Evolutionary conservation across 805 yeast species (phyloP), one percentile per base, ranked within the genome.

Genomic region (Candida vartiovaarae): DNA sequence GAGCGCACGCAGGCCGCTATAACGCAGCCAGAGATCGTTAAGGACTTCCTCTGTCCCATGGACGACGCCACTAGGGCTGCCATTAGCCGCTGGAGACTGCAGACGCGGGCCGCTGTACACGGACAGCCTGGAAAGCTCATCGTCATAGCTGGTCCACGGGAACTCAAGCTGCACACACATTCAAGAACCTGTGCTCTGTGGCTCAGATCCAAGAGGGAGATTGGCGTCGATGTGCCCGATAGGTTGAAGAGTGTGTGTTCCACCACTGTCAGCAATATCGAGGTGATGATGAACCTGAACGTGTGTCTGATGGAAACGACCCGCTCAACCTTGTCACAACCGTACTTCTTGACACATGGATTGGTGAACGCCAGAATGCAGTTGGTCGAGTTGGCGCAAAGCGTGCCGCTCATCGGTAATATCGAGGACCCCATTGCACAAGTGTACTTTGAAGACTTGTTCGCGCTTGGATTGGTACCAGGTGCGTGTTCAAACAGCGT

Each of bases 1-100:
- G 51, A 48, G 38, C 44, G 51, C 33, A 41, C 47, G 26, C 48
- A 48, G 40, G 51, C 45, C 26, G 51, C 51, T 34, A 48, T 48
- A 36, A 43, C 48, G 10, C 51, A 48, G 37, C 51, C 51, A 11
- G 51, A 48, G 32, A 48, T 48, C 24, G 36, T 45, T 36, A 45
- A 39, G 38, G 51, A 41, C 27, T 48, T 48, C 38, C 43, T 48
- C 34, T 42, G 46, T 24, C 51, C 51, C 15, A 2, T 48, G 24
- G 38, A 34, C 11, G n/a, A 30, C 4, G 10, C 23, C 5, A 33
- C 25, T 4, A 11, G 35, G 25, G 15, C 23, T 24, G 8, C 4
- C 24, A 33, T 15, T 15, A 5, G 6, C 6, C 35, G 35, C 37
- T n/a, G 31, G 9, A 28, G 26, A 20, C 20, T 15, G 20, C 20